These are phyloP conservation scores for Fusarium multiceps DNA, from an alignment of 2,329 filamentous ascomycete genomes.

Conservation along the genomic window DNA sequence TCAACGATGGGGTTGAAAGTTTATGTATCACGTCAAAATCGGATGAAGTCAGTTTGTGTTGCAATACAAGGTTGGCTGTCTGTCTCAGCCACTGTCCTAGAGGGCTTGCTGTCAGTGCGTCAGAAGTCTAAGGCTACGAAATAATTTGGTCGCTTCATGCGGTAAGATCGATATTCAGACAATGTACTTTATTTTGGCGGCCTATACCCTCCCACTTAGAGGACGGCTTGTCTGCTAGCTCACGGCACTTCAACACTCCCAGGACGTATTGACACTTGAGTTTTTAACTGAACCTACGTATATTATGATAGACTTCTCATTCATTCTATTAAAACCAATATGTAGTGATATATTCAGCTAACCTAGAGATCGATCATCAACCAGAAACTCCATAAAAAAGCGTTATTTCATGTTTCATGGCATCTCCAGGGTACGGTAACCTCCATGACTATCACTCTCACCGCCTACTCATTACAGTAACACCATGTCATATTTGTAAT, in stretches of 20 bases:
- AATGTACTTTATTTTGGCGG: not conserved
- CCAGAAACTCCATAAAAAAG: not conserved
- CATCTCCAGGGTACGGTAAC: not conserved
- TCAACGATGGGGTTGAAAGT: not conserved
- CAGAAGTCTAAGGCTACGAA: not conserved
- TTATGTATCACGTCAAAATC: not conserved
- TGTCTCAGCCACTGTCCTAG: not conserved
- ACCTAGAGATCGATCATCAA: too few relatives aligned
- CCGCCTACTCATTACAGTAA: constrained; percentile 11
- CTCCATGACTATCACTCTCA: not conserved
- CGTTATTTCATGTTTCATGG: not conserved
- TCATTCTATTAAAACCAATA: not conserved
- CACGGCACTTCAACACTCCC: not conserved
- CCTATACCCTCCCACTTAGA: too few relatives aligned
- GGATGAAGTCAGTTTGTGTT: not conserved
- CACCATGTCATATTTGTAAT: constrained; percentile 9
- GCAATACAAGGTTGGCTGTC: not conserved
- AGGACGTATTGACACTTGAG: not conserved
- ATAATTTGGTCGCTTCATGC: not conserved
- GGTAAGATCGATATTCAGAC: not conserved
- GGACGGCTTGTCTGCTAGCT: not conserved
- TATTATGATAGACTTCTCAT: not conserved
- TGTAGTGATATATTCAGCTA: not conserved
- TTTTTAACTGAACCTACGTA: not conserved
- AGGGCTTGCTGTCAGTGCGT: not conserved